Evolutionary conservation across 768 basidiomycete species (phyloP), one percentile per base, ranked within the genome.

Genomic region (Botryobasidium botryosum): DNA sequence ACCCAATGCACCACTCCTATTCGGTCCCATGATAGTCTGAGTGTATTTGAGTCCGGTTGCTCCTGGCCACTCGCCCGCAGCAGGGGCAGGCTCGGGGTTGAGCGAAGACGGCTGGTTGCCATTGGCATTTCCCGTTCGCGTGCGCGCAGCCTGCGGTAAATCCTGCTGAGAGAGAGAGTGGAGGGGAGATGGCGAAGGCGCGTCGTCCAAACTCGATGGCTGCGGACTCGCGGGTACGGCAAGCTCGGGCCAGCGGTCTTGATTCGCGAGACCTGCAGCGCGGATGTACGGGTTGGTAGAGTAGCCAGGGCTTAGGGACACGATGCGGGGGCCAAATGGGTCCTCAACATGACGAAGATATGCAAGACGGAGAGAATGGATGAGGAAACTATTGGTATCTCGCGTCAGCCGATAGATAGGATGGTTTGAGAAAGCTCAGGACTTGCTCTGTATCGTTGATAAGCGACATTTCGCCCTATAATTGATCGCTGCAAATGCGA

Each of bases 271-370:
- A 2, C 77, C 77, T 0, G 84, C 71, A 5, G 82, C 79, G 43
- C 74, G 65, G 53, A 91, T 76, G 59, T 90, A 88, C 1, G 85
- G 79, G 56, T 91, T 92, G 10, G 77, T 68, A 15, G 74, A 64
- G 64, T 86, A 82, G 0, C 75, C 69, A 0, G 80, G 79, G 56
- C 79, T 77, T 40, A 91, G 66, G 5, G 84, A 74, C 53, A 94
- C 77, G 55, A 92, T 68, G 25, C 86, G 73, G 0, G 77, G 63
- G 12, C 82, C 82, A 55, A 90, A 85, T 1, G 79, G 77, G 55
- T 94, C 90, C 46, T 87, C 81, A 32, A 87, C 75, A 52, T 79
- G 75, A 49, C 87, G 80, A n/a, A 96, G 68, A 57, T 90, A 88
- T 10, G 79, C 75, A 23, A 96, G 66, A 4, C 90, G 78, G 4